phyloP scores from a whole-genome alignment of 805 yeast species.

The Yamadazyma akitaensis region DNA sequence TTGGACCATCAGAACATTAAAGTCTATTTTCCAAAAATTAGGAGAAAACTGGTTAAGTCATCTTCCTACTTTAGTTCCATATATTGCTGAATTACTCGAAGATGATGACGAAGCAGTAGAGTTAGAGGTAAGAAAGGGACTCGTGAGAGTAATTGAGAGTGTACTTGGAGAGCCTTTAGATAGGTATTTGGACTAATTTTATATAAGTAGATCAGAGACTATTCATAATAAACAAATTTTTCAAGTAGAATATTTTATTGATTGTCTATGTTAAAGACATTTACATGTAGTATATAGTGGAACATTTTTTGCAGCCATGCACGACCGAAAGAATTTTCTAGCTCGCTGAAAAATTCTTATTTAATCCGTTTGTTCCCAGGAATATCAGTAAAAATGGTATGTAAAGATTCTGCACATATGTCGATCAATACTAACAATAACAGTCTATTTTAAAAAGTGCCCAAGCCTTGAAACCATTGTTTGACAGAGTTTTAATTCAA shows the following conservation, averaged over 20 bases:
- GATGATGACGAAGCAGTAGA: slow-evolving; percentile 94
- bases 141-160: slow-evolving; percentile 86
- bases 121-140: slow-evolving; percentile 81
- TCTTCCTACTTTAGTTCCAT: slow-evolving; percentile 92
- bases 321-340: slow-evolving; percentile 14
- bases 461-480: slow-evolving; percentile 83
- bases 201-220: neutral
- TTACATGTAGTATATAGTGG: no score
- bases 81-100: slow-evolving; percentile 91
- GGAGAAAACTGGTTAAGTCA: slow-evolving; percentile 93
- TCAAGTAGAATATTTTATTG: neutral
- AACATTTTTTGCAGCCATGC: slow-evolving; percentile 2
- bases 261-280: no score
- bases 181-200: slow-evolving; percentile 54
- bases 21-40: slow-evolving; percentile 79
- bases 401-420: neutral
- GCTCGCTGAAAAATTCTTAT: slow-evolving; percentile 11
- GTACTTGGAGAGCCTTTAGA: slow-evolving; percentile 95
- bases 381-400: slow-evolving; percentile 8
- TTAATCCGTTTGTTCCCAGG: slow-evolving; percentile 2
- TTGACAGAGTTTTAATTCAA: slow-evolving; percentile 96
- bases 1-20: slow-evolving; percentile 79
- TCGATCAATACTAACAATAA: slow-evolving; percentile 9
- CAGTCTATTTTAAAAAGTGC: slow-evolving; percentile 71
- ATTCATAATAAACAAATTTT: no score